Evolutionary conservation across 805 yeast genomes (phyloP).

Genomic region (Starmera quercuum): DNA sequence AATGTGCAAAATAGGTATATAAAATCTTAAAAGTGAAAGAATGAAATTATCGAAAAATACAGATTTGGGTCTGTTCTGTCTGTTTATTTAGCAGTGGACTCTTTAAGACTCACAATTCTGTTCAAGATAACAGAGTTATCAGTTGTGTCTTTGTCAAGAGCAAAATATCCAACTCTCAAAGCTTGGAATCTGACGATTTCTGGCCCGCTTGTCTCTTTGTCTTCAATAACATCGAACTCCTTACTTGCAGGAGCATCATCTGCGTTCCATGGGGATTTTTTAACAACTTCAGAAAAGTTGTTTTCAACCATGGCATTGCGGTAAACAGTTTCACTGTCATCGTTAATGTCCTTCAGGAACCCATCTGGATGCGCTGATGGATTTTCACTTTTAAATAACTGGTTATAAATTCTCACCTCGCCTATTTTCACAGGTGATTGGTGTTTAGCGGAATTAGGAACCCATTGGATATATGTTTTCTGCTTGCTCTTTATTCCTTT

Average conservation of each 20-base stretch:
- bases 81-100: no score
- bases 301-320: conserved; percentile 69
- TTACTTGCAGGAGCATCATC: conserved; percentile 45
- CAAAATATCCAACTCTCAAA: conserved; percentile 91
- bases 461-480: conserved; percentile 96
- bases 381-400: conserved; percentile 83
- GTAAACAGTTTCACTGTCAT: conserved; percentile 64
- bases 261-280: conserved; percentile 70
- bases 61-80: no score
- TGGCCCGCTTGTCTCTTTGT: conserved; percentile 42
- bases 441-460: conserved; percentile 72
- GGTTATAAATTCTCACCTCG: conserved; percentile 84
- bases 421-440: conserved; percentile 55
- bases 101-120: conserved; percentile 90
- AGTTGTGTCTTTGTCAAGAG: conserved; percentile 73
- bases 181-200: conserved; percentile 98
- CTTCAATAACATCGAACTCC: conserved; percentile 67
- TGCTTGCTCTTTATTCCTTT: conserved; percentile 55
- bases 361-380: conserved; percentile 88
- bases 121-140: conserved; percentile 64
- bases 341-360: conserved; percentile 75
- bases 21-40: no score
- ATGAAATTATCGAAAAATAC: no score
- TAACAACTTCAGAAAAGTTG: conserved; percentile 59
- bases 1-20: no score